Conservation (phyloP, 345 rosid genomes). For the Citrus medica region DNA sequence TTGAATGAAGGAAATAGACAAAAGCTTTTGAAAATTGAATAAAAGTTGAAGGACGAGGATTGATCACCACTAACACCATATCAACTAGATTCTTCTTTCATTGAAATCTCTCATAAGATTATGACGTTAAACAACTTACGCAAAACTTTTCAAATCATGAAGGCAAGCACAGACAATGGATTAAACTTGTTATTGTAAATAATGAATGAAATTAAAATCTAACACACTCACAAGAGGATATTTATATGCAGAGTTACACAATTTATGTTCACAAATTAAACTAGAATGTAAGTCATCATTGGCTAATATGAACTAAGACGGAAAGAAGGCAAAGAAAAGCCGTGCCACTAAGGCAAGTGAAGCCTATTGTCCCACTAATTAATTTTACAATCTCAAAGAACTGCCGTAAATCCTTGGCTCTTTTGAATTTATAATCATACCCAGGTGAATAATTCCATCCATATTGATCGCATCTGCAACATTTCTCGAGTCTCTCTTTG, state of each 20-base stretch:
- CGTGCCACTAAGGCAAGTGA: conserved; percentile 33
- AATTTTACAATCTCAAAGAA: conserved; percentile 30
- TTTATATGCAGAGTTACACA: background rate
- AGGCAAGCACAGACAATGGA: background rate
- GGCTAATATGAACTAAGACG: conserved; percentile 28
- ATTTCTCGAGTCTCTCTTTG: conserved; percentile 52
- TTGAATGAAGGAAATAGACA: too few species aligned
- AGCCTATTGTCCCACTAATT: conserved; percentile 33
- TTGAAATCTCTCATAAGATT: too few species aligned
- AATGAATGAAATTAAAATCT: background rate
- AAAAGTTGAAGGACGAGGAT: too few species aligned
- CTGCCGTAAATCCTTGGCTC: conserved; percentile 14
- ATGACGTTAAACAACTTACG: too few species aligned
- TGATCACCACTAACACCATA: too few species aligned
- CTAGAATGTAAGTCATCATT: background rate
- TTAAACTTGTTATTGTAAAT: background rate
- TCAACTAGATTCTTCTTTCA: too few species aligned
- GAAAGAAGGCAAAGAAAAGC: conserved; percentile 38
- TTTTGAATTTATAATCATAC: conserved; percentile 23
- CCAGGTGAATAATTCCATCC: conserved; percentile 48
- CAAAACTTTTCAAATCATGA: too few species aligned
- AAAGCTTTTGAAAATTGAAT: too few species aligned
- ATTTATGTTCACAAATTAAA: background rate
- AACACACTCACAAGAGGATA: background rate
- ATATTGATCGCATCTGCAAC: conserved; percentile 30